phyloP scores from a whole-genome alignment of 164 flowering plant genomes.

The Santalum album region DNA sequence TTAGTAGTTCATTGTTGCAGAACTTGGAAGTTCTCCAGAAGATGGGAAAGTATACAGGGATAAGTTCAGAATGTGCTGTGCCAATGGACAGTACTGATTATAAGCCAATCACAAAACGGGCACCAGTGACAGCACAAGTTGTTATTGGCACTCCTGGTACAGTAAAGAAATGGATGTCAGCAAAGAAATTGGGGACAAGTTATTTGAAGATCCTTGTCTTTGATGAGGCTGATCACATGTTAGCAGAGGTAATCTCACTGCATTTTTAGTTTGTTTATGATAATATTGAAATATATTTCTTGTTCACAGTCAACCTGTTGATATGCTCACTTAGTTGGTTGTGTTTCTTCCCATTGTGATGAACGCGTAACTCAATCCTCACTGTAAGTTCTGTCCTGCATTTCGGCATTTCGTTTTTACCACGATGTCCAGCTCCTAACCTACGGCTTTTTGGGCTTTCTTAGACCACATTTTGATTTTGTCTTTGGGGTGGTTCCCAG shows the following conservation, averaged over 20 bases:
- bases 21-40: conserved; percentile 71
- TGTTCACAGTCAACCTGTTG: no score
- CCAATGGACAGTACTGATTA: conserved; percentile 40
- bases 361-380: no score
- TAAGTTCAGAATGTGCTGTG: conserved; percentile 56
- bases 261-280: background rate
- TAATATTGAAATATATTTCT: no score
- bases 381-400: no score
- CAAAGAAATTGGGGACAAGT: conserved; percentile 39
- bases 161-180: conserved; percentile 50
- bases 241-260: conserved; percentile 55
- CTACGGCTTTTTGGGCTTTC: no score
- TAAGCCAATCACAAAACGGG: conserved; percentile 27
- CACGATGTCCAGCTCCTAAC: no score
- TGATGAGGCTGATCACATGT: conserved; percentile 99
- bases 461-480: no score
- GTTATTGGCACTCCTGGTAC: conserved; percentile 99
- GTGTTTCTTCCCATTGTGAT: no score
- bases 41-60: conserved; percentile 87
- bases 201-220: conserved; percentile 78
- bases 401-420: no score
- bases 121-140: conserved; percentile 57
- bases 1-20: conserved; percentile 27
- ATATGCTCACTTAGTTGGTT: no score
- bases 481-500: no score